phyloP scores from a whole-genome alignment of 2,329 filamentous ascomycete species.

The Furcasterigmium sp. region DNA sequence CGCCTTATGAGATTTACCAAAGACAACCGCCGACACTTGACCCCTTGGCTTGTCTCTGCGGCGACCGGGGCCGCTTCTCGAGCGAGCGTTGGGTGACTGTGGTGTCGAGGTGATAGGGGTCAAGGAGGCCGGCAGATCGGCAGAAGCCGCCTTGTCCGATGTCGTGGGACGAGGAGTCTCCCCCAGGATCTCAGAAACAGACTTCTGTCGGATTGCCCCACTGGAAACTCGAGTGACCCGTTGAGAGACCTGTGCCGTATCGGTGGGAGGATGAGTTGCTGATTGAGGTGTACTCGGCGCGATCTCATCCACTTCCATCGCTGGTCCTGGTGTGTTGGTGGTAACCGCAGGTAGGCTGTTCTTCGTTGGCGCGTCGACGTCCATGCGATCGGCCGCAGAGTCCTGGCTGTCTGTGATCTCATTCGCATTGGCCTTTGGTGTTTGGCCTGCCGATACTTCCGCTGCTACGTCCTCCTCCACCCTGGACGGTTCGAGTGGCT shows the following conservation, averaged over 20 bases:
- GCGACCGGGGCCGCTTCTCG: constrained; percentile 24
- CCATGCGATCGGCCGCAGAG: constrained; percentile 25
- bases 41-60: constrained; percentile 55
- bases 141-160: constrained; percentile 26
- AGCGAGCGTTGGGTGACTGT: constrained; percentile 32
- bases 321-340: background rate
- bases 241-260: constrained; percentile 9
- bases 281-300: background rate
- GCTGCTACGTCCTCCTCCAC: background rate
- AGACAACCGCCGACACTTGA: constrained; percentile 70
- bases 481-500: background rate
- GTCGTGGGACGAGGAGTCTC: constrained; percentile 40
- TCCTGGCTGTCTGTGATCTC: constrained; percentile 31
- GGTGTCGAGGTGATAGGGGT: constrained; percentile 37
- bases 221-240: constrained; percentile 63
- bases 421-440: constrained; percentile 1
- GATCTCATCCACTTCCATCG: background rate
- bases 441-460: background rate
- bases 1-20: constrained; percentile 60
- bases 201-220: constrained; percentile 65
- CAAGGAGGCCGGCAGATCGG: constrained; percentile 23
- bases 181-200: constrained; percentile 66
- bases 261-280: constrained; percentile 2
- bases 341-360: background rate
- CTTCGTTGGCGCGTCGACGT: constrained; percentile 23